phyloP scores from a whole-genome alignment of 2,329 filamentous ascomycete species.

The Calonectria pauciramosa region DNA sequence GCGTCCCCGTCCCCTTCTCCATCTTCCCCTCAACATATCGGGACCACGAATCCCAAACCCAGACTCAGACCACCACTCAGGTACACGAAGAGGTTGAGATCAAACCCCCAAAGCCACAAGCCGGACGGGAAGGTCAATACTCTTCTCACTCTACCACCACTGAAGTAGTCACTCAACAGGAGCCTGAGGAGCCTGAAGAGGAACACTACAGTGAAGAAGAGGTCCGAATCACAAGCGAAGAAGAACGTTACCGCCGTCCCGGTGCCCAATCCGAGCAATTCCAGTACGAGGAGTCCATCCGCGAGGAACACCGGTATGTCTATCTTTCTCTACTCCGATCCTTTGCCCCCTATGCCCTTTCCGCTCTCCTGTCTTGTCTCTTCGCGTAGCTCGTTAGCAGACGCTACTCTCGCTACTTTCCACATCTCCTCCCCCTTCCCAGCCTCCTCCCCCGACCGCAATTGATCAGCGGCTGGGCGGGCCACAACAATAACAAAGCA shows the following conservation, averaged over 20 bases:
- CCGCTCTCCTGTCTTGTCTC: not conserved
- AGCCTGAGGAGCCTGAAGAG: slow-evolving; percentile 56
- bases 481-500: slow-evolving; percentile 31
- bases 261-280: slow-evolving; percentile 60
- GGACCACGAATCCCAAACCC: slow-evolving; percentile 65
- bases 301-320: slow-evolving; percentile 67
- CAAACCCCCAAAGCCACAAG: slow-evolving; percentile 80
- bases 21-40: slow-evolving; percentile 99
- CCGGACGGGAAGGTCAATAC: slow-evolving; percentile 98
- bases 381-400: not conserved
- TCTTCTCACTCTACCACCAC: slow-evolving; percentile 78
- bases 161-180: slow-evolving; percentile 72
- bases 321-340: slow-evolving; percentile 29
- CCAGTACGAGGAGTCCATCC: slow-evolving; percentile 51
- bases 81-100: slow-evolving; percentile 89
- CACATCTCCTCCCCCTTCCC: not conserved
- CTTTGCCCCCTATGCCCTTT: not conserved
- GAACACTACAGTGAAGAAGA: slow-evolving; percentile 84
- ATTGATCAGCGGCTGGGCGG: slow-evolving; percentile 30
- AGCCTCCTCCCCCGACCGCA: slow-evolving; percentile 14
- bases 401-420: not conserved
- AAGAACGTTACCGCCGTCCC: slow-evolving; percentile 82
- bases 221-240: slow-evolving; percentile 83
- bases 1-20: slow-evolving; percentile 99
- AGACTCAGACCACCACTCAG: slow-evolving; percentile 62